These are phyloP conservation scores for Hemileccinum rubropunctum DNA, from an alignment of 768 basidiomycete genomes.

Conservation along the genomic window DNA sequence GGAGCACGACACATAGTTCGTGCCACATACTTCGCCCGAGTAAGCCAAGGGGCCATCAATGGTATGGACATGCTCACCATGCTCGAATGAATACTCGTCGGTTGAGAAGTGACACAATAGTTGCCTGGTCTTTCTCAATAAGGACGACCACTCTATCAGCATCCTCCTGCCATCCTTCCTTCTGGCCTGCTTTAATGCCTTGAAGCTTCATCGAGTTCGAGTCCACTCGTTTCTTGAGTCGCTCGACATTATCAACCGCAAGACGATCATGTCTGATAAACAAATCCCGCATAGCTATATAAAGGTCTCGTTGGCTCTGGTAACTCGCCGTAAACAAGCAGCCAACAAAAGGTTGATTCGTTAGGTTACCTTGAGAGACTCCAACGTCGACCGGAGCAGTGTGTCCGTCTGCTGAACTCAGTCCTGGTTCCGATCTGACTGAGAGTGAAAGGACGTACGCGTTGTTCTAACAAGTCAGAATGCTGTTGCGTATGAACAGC, in stretches of 20 bases:
- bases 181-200: conserved; percentile 61
- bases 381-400: conserved; percentile 66
- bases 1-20: conserved; percentile 88
- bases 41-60: conserved; percentile 2
- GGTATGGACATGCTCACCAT: conserved; percentile 49
- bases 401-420: conserved; percentile 49
- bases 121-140: conserved; percentile 85
- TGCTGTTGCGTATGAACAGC: conserved; percentile 67
- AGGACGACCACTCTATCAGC: conserved; percentile 67
- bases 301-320: conserved; percentile 80
- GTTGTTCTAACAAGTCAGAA: conserved; percentile 69
- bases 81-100: conserved; percentile 86
- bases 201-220: conserved; percentile 73
- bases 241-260: conserved; percentile 84
- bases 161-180: conserved; percentile 85
- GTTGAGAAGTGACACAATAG: conserved; percentile 69
- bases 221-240: conserved; percentile 84
- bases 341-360: conserved; percentile 1
- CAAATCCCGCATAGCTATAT: conserved; percentile 82
- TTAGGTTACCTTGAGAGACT: conserved; percentile 64
- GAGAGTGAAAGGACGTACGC: conserved; percentile 45
- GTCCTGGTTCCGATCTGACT: background rate
- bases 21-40: conserved; percentile 77
- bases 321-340: conserved; percentile 5
- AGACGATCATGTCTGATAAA: conserved; percentile 87